phyloP scores from a whole-genome alignment of 345 rosid genomes.

The Murraya koenigii region DNA sequence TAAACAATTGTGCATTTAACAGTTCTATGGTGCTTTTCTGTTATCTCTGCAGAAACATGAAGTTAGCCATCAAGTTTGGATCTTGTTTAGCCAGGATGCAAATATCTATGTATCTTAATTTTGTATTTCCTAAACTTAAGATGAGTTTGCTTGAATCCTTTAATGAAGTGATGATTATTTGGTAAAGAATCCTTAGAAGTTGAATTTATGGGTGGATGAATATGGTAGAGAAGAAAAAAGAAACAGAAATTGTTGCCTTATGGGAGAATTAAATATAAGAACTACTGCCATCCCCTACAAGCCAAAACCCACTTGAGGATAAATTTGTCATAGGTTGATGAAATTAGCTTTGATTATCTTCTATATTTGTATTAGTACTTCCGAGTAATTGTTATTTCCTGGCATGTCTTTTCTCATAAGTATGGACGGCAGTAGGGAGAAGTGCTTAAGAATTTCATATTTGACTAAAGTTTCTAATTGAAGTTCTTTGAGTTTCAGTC shows the following conservation, averaged over 20 bases:
- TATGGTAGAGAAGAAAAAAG: not conserved
- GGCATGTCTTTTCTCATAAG: not conserved
- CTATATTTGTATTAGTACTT: not conserved
- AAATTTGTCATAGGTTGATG: not conserved
- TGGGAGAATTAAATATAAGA: not conserved
- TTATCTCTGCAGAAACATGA: not conserved
- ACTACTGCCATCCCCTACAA: not conserved
- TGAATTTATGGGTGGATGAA: not conserved
- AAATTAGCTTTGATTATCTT: not conserved
- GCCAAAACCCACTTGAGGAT: not conserved
- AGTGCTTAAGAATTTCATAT: not conserved
- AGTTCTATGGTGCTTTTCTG: not conserved
- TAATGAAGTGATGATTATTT: not conserved
- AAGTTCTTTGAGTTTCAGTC: constrained; percentile 26
- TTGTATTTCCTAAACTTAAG: not conserved
- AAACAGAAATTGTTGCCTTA: not conserved
- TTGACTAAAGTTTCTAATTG: constrained; percentile 1
- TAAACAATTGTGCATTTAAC: not conserved
- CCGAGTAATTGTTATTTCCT: not conserved
- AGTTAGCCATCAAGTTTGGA: not conserved
- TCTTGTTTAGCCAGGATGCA: not conserved
- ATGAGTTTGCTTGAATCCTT: not conserved
- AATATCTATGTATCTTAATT: not conserved
- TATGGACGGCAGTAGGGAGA: not conserved
- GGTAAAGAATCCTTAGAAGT: not conserved